Evolutionary conservation across 1,139 yeast species (phyloP).

Genomic region (Blastobotrys apis): DNA sequence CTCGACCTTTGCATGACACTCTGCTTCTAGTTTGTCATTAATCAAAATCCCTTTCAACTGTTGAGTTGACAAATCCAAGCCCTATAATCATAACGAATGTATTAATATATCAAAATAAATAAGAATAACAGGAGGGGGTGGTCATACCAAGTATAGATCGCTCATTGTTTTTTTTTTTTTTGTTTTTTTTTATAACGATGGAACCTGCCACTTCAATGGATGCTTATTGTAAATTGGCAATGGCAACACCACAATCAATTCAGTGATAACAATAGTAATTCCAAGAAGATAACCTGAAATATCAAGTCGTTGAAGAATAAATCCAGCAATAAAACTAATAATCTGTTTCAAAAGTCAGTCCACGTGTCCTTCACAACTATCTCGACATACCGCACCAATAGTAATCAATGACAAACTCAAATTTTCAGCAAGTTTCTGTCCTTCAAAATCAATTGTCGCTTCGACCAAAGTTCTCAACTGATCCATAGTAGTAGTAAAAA

Average conservation of each 20-base stretch:
- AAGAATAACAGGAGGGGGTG: too few species aligned
- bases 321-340: conserved; percentile 46
- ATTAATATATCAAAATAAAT: conserved; percentile 9
- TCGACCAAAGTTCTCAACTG: conserved; percentile 36
- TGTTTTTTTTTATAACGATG: conserved; percentile 6
- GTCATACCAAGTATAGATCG: conserved; percentile 13
- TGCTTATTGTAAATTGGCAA: conserved; percentile 51
- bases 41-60: conserved; percentile 76
- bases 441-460: conserved; percentile 60
- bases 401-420: conserved; percentile 27
- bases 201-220: conserved; percentile 41
- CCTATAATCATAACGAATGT: conserved; percentile 31
- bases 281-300: conserved; percentile 40
- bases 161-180: background rate
- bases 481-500: conserved; percentile 22
- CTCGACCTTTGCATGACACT: conserved; percentile 59
- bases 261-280: conserved; percentile 36
- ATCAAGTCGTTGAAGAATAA: conserved; percentile 41
- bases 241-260: conserved; percentile 49
- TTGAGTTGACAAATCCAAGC: conserved; percentile 87
- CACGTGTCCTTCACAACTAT: background rate
- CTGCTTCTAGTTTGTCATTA: conserved; percentile 48
- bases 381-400: conserved; percentile 32
- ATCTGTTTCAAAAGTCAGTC: conserved; percentile 9
- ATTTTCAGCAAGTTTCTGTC: conserved; percentile 48